Percentiles rank a stretch among this genome's conserved stretches.
These are phyloP conservation scores for Mycena epipterygia DNA, from an alignment of 768 basidiomycete species.

Conservation along the genomic window DNA sequence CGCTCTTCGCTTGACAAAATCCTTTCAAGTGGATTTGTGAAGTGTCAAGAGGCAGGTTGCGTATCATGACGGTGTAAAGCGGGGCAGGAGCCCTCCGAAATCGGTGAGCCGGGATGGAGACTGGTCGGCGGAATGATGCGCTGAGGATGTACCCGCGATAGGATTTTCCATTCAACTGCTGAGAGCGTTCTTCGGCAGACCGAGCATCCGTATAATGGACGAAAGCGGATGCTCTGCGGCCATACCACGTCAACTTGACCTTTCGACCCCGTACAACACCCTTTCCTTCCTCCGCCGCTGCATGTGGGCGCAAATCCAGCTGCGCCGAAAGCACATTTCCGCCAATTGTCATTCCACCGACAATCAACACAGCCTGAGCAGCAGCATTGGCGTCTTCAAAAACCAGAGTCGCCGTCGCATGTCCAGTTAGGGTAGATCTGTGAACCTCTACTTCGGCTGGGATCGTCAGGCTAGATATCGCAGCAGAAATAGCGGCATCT, in stretches of 20 bases:
- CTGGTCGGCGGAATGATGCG: slow-evolving; percentile 15
- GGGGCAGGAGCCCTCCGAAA: neutral
- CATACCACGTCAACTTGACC: slow-evolving; percentile 29
- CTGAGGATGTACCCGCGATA: slow-evolving; percentile 11
- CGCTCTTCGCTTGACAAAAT: slow-evolving; percentile 52
- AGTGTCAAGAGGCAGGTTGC: slow-evolving; percentile 40
- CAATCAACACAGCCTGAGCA: neutral
- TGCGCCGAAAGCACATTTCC: neutral
- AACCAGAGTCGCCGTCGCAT: slow-evolving; percentile 5
- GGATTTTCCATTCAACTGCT: neutral
- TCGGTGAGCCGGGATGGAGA: neutral
- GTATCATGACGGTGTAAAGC: slow-evolving; percentile 19
- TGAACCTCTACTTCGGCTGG: slow-evolving; percentile 9
- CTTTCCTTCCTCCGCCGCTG: slow-evolving; percentile 9
- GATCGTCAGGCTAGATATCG: neutral
- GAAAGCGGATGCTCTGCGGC: slow-evolving; percentile 22
- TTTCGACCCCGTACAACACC: slow-evolving; percentile 18
- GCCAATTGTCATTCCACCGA: neutral
- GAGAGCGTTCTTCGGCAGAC: slow-evolving; percentile 18
- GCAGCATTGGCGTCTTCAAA: slow-evolving; percentile 13
- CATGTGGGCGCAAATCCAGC: neutral
- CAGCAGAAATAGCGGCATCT: neutral
- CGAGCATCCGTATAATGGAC: slow-evolving; percentile 5
- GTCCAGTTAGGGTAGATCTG: neutral
- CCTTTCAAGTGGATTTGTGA: slow-evolving; percentile 59